Base-by-base conservation (phyloP, 148 eudicot species). In the Silene latifolia region DNA sequence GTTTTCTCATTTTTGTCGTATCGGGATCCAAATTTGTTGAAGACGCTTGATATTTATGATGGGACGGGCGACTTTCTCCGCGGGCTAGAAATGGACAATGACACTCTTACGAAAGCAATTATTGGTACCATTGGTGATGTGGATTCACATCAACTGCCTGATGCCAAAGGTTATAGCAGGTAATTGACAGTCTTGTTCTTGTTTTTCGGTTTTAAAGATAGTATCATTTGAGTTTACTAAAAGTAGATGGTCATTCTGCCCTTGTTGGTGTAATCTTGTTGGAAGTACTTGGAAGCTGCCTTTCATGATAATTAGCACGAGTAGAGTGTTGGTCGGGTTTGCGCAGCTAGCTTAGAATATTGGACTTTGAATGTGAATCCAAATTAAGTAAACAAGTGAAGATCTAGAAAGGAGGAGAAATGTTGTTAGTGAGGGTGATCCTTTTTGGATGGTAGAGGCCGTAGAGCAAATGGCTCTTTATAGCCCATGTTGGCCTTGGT, bases 161-260 rank as follows among this genome's bases (percentile, higher is more conserved):
- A 95, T 89, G 97, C 98, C 74, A 95, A 95, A 82, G 99, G 99
- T 81, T 95, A 92, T 77, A 92, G 94, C 69, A 92, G 99, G 99
- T 95, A 84, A 84, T 71, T 44, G 27, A 62, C 44, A 39, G 29
- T 60, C 77, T 72, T 19, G 14, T 58, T 70, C 25, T 58, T 13
- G 47, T n/a, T 54, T 69, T 72, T 20, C 54, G 9, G 48, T 64
- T 72, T 72, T 63, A 1, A 10, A 53, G 64, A 75, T 46, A 47
- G 11, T 63, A 35, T 7, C n/a, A 6, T 53, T 17, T 53, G 21
- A 53, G 74, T 60, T 27, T 48, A 0, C 42, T 27, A 15, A 18
- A 69, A 54, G 21, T 25, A 62, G 29, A 32, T 32, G 35, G 35
- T 32, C 35, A 32, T 32, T 32, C 35, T 32, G 35, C 35, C 35